Conservation (phyloP, 768 basidiomycete genomes). For the Tylopilus subfusipes region DNA sequence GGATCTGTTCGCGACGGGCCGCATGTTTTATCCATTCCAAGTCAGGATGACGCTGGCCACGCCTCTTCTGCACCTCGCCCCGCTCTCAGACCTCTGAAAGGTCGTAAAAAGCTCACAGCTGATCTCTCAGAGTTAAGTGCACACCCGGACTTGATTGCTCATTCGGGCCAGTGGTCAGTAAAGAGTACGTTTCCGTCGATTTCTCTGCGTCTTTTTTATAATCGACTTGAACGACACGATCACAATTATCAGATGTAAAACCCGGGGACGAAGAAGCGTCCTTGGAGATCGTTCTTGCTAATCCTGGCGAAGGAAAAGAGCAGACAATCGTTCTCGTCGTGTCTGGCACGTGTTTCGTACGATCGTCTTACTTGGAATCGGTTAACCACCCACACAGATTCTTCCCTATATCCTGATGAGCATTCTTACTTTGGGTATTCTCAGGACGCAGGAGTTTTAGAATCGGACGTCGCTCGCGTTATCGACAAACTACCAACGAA, state of each 20-base stretch:
- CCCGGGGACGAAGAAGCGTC: conserved; percentile 63
- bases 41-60: too few species aligned
- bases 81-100: conserved; percentile 38
- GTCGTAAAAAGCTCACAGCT: conserved; percentile 53
- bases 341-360: conserved; percentile 39
- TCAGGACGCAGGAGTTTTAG: conserved; percentile 39
- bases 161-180: conserved; percentile 37
- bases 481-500: conserved; percentile 44
- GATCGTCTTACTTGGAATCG: too few species aligned
- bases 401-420: conserved; percentile 60
- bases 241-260: conserved; percentile 47
- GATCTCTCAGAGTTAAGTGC: conserved; percentile 50
- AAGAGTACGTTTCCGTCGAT: conserved; percentile 36
- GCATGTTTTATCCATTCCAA: too few species aligned
- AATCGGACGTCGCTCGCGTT: conserved; percentile 38
- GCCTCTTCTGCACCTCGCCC: too few species aligned
- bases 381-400: conserved; percentile 40
- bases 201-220: not conserved
- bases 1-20: too few species aligned
- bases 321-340: conserved; percentile 42
- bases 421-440: conserved; percentile 59
- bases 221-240: not conserved
- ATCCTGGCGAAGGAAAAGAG: not conserved
- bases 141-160: conserved; percentile 35
- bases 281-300: conserved; percentile 47